phyloP scores from a whole-genome alignment of 2,329 filamentous ascomycete genomes.

The Aspergillus viridinutans region DNA sequence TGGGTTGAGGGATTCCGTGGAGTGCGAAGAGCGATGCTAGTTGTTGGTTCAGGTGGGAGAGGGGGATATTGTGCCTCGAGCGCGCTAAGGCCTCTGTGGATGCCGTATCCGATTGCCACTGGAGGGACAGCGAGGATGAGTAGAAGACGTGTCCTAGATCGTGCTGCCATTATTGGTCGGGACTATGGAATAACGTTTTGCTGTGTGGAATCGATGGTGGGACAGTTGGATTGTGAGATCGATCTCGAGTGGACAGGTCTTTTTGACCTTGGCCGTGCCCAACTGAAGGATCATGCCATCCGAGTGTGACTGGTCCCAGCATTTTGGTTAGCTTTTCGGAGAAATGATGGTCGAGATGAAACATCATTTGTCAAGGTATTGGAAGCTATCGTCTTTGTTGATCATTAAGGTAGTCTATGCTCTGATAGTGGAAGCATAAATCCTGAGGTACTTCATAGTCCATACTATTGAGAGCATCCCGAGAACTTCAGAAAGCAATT shows the following conservation, averaged over 20 bases:
- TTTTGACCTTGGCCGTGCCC: background rate
- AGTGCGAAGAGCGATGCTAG: conserved; percentile 16
- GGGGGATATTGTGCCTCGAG: conserved; percentile 26
- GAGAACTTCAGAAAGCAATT: background rate
- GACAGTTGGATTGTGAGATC: background rate
- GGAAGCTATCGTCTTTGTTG: background rate
- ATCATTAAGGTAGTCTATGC: background rate
- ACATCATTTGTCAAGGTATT: too few relatives aligned
- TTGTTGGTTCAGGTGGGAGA: conserved; percentile 11
- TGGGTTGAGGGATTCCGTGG: conserved; percentile 14
- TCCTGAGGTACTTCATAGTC: too few relatives aligned
- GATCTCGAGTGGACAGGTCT: background rate
- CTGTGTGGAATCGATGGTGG: background rate
- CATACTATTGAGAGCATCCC: background rate
- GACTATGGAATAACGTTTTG: background rate
- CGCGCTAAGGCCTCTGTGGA: conserved; percentile 16
- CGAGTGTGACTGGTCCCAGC: background rate
- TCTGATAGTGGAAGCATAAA: too few relatives aligned
- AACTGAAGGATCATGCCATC: background rate
- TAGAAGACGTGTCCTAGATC: conserved; percentile 4
- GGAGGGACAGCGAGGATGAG: conserved; percentile 11
- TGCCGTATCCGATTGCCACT: conserved; percentile 13
- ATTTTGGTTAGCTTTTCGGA: background rate
- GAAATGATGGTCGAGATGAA: too few relatives aligned
- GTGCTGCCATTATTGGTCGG: background rate